These are phyloP conservation scores for Saccharomycopsis babjevae DNA, from an alignment of 805 yeast genomes.

Conservation along the genomic window DNA sequence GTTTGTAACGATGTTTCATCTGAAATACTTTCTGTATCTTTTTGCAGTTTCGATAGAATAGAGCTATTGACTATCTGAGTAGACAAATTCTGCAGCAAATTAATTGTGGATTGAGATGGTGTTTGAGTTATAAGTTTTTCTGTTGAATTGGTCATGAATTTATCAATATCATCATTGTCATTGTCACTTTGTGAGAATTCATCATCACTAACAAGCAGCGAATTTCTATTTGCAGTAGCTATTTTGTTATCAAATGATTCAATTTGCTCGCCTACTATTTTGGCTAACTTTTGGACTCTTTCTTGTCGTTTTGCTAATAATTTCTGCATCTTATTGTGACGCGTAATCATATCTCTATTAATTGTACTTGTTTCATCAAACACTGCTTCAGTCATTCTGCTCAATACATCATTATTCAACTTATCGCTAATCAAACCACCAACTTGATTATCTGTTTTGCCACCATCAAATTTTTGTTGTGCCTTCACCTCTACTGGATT, in stretches of 20 bases:
- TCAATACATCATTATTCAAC: background rate
- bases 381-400: background rate
- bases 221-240: background rate
- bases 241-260: constrained; percentile 1
- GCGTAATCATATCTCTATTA: constrained; percentile 13
- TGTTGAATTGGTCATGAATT: background rate
- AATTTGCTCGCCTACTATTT: constrained; percentile 8
- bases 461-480: background rate
- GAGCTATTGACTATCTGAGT: too few species aligned
- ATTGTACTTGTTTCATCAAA: constrained; percentile 3
- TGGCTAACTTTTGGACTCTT: constrained; percentile 9
- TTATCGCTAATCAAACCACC: background rate
- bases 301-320: constrained; percentile 12
- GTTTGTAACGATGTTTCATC: too few species aligned
- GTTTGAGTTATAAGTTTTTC: too few species aligned
- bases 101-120: too few species aligned
- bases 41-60: background rate
- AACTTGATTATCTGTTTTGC: background rate
- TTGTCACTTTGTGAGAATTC: background rate
- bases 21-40: background rate
- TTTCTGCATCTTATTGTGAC: constrained; percentile 16
- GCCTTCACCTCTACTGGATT: too few species aligned
- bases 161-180: background rate
- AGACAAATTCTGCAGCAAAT: too few species aligned
- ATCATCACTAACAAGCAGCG: background rate